phyloP scores from a whole-genome alignment of 352 stramenopile species.

The Globisporangium lucens region DNA sequence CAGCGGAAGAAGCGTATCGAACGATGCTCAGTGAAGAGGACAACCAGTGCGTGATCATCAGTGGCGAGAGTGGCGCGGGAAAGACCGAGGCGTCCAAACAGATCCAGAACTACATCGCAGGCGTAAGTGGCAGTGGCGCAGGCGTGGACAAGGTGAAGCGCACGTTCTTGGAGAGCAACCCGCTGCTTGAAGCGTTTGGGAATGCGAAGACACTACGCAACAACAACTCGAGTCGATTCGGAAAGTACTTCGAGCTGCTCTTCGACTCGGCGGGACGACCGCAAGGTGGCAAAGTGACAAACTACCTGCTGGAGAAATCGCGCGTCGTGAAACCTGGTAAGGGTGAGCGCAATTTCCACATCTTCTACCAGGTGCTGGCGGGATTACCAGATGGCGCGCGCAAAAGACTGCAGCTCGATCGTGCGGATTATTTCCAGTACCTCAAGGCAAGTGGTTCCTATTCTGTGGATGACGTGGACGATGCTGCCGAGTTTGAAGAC shows the following conservation, averaged over 20 bases:
- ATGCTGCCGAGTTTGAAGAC: conserved; percentile 87
- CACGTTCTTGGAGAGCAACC: conserved; percentile 93
- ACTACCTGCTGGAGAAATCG: conserved; percentile 92
- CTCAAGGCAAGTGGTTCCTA: conserved; percentile 88
- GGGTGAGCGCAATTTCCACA: conserved; percentile 93
- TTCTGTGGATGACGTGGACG: conserved; percentile 88
- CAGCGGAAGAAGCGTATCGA: conserved; percentile 83
- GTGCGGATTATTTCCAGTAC: conserved; percentile 83
- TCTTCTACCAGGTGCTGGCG: conserved; percentile 92
- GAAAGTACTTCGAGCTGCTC: conserved; percentile 94
- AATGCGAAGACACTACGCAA: conserved; percentile 95
- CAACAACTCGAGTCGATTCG: conserved; percentile 94
- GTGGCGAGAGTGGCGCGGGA: conserved; percentile 76
- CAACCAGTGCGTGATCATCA: conserved; percentile 91
- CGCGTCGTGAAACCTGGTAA: conserved; percentile 82
- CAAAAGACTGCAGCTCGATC: conserved; percentile 70
- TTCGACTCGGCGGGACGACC: conserved; percentile 86
- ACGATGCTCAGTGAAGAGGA: conserved; percentile 88
- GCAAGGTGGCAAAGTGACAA: conserved; percentile 88
- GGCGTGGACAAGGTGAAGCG: conserved; percentile 88
- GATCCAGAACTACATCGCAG: conserved; percentile 90
- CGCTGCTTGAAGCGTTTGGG: conserved; percentile 95
- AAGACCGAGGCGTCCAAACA: conserved; percentile 90
- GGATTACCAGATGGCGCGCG: conserved; percentile 57
- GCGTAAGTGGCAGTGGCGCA: conserved; percentile 68